Percentiles rank a stretch among this genome's conserved stretches.
These are phyloP conservation scores for Acer campestre DNA, from an alignment of 345 rosid species.

Conservation along the genomic window DNA sequence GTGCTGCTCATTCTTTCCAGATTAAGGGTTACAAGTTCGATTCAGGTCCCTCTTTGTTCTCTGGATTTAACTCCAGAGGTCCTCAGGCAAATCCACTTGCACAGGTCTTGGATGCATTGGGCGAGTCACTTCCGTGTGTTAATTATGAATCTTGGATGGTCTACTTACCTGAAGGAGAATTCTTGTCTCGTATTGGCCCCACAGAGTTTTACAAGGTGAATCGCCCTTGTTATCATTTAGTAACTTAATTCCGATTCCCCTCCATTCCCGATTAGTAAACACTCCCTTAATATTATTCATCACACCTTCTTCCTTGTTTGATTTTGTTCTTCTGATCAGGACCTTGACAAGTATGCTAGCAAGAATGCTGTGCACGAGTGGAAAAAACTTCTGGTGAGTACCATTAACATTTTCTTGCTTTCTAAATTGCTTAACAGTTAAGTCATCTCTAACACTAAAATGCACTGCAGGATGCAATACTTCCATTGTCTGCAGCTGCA, in stretches of 20 bases:
- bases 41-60: constrained; percentile 92
- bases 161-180: constrained; percentile 88
- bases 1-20: constrained; percentile 87
- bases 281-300: neutral
- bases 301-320: too few species aligned
- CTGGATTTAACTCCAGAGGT: constrained; percentile 89
- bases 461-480: constrained; percentile 79
- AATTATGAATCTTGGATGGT: constrained; percentile 98
- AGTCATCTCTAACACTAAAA: constrained; percentile 16
- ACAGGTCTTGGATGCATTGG: constrained; percentile 93
- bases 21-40: constrained; percentile 83
- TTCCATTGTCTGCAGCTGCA: constrained; percentile 85
- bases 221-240: neutral
- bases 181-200: constrained; percentile 89
- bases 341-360: constrained; percentile 85
- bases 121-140: constrained; percentile 79
- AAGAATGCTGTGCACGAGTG: constrained; percentile 75
- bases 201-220: constrained; percentile 88
- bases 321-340: constrained; percentile 35
- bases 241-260: too few species aligned
- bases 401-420: neutral
- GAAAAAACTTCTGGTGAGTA: constrained; percentile 83
- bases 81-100: constrained; percentile 96
- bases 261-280: too few species aligned
- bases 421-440: neutral